A percentile compares a stretch with the other conserved stretches of the same genome.
phyloP scores from a whole-genome alignment of 2,329 filamentous ascomycete genomes.

The Hymenoscyphus repandus region DNA sequence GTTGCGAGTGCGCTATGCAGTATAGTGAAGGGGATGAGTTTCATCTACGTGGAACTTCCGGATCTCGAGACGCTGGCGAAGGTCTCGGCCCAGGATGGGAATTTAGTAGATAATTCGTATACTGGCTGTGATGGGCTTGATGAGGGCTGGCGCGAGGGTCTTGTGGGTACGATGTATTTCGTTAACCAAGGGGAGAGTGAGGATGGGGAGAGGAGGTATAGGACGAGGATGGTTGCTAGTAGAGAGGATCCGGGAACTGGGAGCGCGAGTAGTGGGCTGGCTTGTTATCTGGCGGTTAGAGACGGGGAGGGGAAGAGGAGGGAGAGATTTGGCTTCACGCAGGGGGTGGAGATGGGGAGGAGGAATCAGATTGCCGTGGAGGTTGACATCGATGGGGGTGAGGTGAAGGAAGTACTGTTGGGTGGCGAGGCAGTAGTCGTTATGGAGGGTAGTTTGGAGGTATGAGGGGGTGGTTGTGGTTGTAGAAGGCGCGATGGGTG shows the following conservation, averaged over 20 bases:
- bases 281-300: constrained; percentile 46
- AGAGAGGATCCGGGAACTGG: constrained; percentile 60
- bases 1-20: constrained; percentile 45
- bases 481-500: too few species aligned
- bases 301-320: constrained; percentile 30
- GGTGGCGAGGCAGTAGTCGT: constrained; percentile 21
- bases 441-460: constrained; percentile 22
- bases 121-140: constrained; percentile 19
- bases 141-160: constrained; percentile 18
- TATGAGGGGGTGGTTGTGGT: constrained; percentile 3
- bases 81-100: constrained; percentile 24
- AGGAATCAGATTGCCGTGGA: constrained; percentile 24
- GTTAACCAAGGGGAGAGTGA: constrained; percentile 23
- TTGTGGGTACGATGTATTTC: constrained; percentile 23
- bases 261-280: constrained; percentile 54
- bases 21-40: constrained; percentile 71
- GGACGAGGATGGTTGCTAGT: constrained; percentile 50
- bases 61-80: constrained; percentile 44
- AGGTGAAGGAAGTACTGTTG: constrained; percentile 18
- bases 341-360: constrained; percentile 63
- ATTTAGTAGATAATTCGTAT: constrained; percentile 29
- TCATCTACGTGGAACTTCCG: constrained; percentile 59
- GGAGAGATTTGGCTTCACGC: constrained; percentile 42
- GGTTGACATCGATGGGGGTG: constrained; percentile 14
- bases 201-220: constrained; percentile 33